Conservation (phyloP, 208 protist genomes). For the Crithidia thermophila region DNA sequence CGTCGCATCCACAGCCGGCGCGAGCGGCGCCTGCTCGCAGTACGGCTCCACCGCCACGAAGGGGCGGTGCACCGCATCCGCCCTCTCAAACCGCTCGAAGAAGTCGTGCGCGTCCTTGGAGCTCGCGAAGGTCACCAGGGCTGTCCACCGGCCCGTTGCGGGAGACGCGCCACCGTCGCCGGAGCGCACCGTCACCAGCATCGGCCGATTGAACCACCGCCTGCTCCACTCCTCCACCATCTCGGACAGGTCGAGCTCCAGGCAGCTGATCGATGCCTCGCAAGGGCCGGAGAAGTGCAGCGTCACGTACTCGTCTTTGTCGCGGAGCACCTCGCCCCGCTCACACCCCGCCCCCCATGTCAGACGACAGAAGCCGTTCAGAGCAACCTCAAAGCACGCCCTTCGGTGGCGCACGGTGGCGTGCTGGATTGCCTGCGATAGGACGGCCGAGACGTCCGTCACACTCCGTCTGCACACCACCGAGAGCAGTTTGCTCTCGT, state of each 20-base stretch:
- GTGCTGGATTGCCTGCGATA: neutral
- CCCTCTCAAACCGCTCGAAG: neutral
- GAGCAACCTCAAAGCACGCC: conserved; percentile 11
- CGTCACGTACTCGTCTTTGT: conserved; percentile 13
- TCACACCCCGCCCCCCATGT: conserved; percentile 1
- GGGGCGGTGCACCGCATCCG: neutral
- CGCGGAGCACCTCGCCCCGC: conserved; percentile 12
- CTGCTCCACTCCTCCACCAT: conserved; percentile 7
- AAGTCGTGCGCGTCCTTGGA: conserved; percentile 2
- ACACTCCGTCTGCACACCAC: neutral
- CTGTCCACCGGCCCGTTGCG: neutral
- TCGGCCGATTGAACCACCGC: conserved; percentile 2
- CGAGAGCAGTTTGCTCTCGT: neutral
- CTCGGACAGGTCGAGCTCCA: conserved; percentile 5
- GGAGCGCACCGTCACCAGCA: conserved; percentile 3
- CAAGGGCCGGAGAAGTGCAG: conserved; percentile 10
- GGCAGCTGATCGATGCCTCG: conserved; percentile 1
- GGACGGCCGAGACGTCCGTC: neutral
- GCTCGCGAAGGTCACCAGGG: conserved; percentile 6
- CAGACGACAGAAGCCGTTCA: conserved; percentile 10
- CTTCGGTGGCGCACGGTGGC: neutral
- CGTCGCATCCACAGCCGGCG: neutral
- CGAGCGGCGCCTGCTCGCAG: conserved; percentile 11
- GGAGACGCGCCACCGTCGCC: conserved; percentile 8
- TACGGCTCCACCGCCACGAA: conserved; percentile 2